These are phyloP conservation scores for Imleria badia DNA, from an alignment of 768 basidiomycete species.

Conservation along the genomic window DNA sequence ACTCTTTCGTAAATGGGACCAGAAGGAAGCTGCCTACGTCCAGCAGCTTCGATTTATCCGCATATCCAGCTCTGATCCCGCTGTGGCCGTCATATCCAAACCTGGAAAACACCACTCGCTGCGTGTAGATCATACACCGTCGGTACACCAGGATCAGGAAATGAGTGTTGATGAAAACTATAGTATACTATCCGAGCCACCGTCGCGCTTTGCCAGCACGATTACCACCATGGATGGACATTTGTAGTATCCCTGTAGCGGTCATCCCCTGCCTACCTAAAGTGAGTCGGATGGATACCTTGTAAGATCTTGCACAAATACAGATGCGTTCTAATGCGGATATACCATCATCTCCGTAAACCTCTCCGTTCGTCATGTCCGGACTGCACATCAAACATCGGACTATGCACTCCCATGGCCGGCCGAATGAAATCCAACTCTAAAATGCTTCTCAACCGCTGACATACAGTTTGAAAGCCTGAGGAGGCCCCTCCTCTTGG, in stretches of 20 bases:
- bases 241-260: conserved; percentile 10
- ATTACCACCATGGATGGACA: conserved; percentile 39
- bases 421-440: conserved; percentile 47
- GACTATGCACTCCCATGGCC: conserved; percentile 14
- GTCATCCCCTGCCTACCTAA: background rate
- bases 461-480: too few species aligned
- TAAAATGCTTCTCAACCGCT: conserved; percentile 68
- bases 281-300: conserved; percentile 4
- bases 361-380: conserved; percentile 26
- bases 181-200: conserved; percentile 28
- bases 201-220: conserved; percentile 37
- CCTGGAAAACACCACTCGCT: conserved; percentile 56
- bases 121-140: conserved; percentile 2
- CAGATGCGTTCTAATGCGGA: conserved; percentile 18
- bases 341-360: conserved; percentile 36
- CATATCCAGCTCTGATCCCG: conserved; percentile 59
- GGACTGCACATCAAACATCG: conserved; percentile 33
- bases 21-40: conserved; percentile 68
- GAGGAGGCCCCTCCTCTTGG: too few species aligned
- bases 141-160: conserved; percentile 17
- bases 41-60: conserved; percentile 74
- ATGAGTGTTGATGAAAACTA: conserved; percentile 32
- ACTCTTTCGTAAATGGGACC: conserved; percentile 77
- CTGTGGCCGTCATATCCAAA: conserved; percentile 49
- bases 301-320: conserved; percentile 18